Percentiles rank a stretch among this genome's conserved stretches.
Conservation (phyloP, 768 basidiomycete species). For the Epithele typhae region DNA sequence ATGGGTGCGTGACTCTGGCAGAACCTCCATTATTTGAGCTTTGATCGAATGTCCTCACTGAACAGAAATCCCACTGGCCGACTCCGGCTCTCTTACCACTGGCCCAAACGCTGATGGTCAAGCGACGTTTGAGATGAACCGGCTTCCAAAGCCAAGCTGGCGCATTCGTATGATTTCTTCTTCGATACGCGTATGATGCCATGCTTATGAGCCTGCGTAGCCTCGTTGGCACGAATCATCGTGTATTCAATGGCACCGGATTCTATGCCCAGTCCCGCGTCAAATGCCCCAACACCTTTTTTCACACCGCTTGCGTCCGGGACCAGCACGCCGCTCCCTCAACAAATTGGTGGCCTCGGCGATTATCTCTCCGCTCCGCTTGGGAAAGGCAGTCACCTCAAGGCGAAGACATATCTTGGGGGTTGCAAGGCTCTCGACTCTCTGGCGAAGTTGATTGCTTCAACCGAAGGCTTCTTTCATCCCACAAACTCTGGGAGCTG, state of each 20-base stretch:
- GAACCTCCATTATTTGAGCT: too few species aligned
- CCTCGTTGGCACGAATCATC: conserved; percentile 78
- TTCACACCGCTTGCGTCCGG: conserved; percentile 69
- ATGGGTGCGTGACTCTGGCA: conserved; percentile 57
- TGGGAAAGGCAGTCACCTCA: conserved; percentile 38
- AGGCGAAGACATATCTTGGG: conserved; percentile 59
- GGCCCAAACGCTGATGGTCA: conserved; percentile 72
- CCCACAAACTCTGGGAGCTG: conserved; percentile 83
- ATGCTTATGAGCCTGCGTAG: conserved; percentile 29
- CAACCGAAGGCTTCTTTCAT: conserved; percentile 88
- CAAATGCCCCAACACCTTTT: conserved; percentile 66
- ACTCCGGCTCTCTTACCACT: conserved; percentile 70
- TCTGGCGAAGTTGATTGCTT: conserved; percentile 78
- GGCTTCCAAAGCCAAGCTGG: conserved; percentile 71
- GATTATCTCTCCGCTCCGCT: conserved; percentile 61
- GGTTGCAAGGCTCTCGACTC: conserved; percentile 86
- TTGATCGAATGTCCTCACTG: background rate
- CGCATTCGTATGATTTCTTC: conserved; percentile 51
- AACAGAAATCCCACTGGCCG: conserved; percentile 66
- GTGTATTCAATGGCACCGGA: conserved; percentile 85
- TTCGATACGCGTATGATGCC: background rate
- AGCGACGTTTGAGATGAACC: conserved; percentile 68
- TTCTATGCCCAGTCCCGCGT: conserved; percentile 49
- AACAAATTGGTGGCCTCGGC: conserved; percentile 37
- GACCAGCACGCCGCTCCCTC: conserved; percentile 51